A percentile compares a stretch with the other conserved stretches of the same genome.
phyloP scores from a whole-genome alignment of 2,329 filamentous ascomycete genomes.

The Cercospora janseana region DNA sequence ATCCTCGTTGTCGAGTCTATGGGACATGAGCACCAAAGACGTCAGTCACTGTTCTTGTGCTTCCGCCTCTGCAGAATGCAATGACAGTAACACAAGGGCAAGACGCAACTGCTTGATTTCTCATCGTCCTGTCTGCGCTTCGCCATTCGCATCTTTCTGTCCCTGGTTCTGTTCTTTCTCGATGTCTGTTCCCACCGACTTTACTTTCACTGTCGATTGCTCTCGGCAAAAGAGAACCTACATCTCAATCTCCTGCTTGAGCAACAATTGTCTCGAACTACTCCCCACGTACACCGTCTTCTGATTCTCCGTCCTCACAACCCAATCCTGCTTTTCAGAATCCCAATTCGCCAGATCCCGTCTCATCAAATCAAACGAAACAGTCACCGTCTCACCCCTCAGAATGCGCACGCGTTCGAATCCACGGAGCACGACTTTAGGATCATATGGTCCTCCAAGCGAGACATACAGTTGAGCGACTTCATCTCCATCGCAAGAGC shows the following conservation, averaged over 20 bases:
- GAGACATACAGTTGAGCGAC: conserved; percentile 56
- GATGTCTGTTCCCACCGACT: too few relatives aligned
- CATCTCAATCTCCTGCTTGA: conserved; percentile 14
- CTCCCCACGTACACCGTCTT: conserved; percentile 36
- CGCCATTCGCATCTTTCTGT: too few relatives aligned
- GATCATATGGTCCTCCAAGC: conserved; percentile 44
- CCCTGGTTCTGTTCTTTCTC: too few relatives aligned
- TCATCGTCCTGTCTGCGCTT: too few relatives aligned
- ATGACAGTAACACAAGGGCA: too few relatives aligned
- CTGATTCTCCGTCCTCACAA: conserved; percentile 18
- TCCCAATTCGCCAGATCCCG: conserved; percentile 29
- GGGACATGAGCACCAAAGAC: too few relatives aligned
- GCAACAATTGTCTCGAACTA: conserved; percentile 28
- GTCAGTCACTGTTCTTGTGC: too few relatives aligned
- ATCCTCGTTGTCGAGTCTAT: too few relatives aligned
- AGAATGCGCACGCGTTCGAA: conserved; percentile 42
- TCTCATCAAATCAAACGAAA: conserved; percentile 23
- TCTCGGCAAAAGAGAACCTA: too few relatives aligned
- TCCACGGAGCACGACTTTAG: conserved; percentile 47
- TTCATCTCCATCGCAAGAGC: conserved; percentile 52
- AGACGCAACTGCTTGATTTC: too few relatives aligned
- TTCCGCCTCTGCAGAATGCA: too few relatives aligned
- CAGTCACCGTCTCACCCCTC: conserved; percentile 24
- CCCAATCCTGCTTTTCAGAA: conserved; percentile 48
- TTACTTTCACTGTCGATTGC: too few relatives aligned